Base-by-base conservation (phyloP, 257 asterid species). In the Buddleja alternifolia region DNA sequence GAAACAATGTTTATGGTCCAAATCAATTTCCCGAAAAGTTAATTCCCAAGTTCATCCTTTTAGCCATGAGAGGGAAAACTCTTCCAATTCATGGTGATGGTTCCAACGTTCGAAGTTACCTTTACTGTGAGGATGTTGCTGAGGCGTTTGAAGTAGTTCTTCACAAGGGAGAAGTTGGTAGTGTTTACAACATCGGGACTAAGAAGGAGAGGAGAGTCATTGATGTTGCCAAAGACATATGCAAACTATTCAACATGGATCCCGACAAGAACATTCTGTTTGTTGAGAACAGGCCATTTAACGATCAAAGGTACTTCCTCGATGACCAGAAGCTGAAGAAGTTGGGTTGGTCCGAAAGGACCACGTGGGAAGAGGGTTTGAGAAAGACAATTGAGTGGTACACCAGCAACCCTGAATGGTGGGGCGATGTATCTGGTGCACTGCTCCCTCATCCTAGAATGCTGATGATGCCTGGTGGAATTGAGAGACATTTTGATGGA, bases 21-120 rank as follows among this genome's bases (percentile, higher is more conserved):
- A 93, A 88, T 78, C 98, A 90, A 67, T 93, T 90, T 52, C 97
- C 99, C 4, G 99, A 93, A 45, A 93, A 93, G 89, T 76, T 93
- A 53, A 93, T 93, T 76, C 99, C 99, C 23, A 93, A 93, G 87
- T 93, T 93, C 72, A 87, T 93, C 69, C 96, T 90, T 50, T 72
- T 93, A 72, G 96, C 97, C 72, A 88, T 93, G 99, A 73, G 74
- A 42, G 96, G 95, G 71, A 77, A 90, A 81, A 63, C 86, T 61
- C 99, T 93, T 74, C 99, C 99, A 0, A 93, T 93, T 71, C 99
- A 93, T 3, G 99, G 99, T 9, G 99, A 93, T 77, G 99, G 99
- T 58, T 76, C 96, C 32, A 93, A 93, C 16, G 99, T 93, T 60
- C 83, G 97, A 36, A 93, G 99, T 68, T 93, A 93, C 73, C 92